phyloP scores from a whole-genome alignment of 495 filamentous ascomycete species.

The Aspergillus kassunensis region DNA sequence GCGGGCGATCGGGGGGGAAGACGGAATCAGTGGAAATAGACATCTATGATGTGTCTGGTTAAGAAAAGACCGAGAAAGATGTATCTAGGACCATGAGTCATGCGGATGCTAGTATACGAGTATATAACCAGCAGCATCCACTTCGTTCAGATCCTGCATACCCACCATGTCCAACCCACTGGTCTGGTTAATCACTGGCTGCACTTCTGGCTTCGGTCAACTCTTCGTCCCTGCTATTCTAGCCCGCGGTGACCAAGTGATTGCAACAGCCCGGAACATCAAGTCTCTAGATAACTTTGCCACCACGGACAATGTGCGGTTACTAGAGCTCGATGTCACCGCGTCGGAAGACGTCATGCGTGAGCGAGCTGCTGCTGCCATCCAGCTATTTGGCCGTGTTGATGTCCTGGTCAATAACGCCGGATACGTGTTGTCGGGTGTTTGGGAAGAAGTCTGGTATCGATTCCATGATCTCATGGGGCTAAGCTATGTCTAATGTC shows the following conservation, averaged over 20 bases:
- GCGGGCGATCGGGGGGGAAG: slow-evolving; percentile 1
- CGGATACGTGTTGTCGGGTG: slow-evolving; percentile 34
- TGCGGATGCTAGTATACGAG: too few relatives aligned
- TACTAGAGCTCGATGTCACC: slow-evolving; percentile 37
- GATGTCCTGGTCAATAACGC: slow-evolving; percentile 49
- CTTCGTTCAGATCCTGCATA: not conserved
- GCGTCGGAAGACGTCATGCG: slow-evolving; percentile 19
- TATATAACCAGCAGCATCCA: too few relatives aligned
- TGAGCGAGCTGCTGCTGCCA: slow-evolving; percentile 36
- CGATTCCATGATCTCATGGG: not conserved
- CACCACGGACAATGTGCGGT: slow-evolving; percentile 26
- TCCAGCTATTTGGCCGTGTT: slow-evolving; percentile 34
- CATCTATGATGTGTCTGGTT: too few relatives aligned
- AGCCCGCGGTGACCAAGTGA: slow-evolving; percentile 48
- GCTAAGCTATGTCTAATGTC: too few relatives aligned
- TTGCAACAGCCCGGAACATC: slow-evolving; percentile 49
- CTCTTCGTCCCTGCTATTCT: slow-evolving; percentile 31
- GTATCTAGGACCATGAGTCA: too few relatives aligned
- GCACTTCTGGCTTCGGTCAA: not conserved
- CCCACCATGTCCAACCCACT: slow-evolving; percentile 12
- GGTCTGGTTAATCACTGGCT: not conserved
- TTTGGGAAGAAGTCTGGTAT: slow-evolving; percentile 4
- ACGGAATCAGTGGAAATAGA: not conserved
- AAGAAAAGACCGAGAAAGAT: too few relatives aligned
- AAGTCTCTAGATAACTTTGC: slow-evolving; percentile 25